A percentile compares a stretch with the other conserved stretches of the same genome.
phyloP scores from a whole-genome alignment of 345 rosid genomes.

The Erodium maritimum region DNA sequence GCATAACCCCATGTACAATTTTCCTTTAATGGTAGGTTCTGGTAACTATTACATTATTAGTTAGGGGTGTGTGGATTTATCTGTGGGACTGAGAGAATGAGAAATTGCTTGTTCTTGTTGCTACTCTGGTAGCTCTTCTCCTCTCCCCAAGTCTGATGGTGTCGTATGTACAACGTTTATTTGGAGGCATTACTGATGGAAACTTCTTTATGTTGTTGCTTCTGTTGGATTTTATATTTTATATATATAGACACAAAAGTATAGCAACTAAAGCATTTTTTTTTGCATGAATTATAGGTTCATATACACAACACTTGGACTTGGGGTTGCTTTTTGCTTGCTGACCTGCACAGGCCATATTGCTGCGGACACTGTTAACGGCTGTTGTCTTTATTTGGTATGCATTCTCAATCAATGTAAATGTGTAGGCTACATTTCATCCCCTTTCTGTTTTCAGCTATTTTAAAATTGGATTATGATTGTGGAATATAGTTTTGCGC shows the following conservation, averaged over 20 bases:
- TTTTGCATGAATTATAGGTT: slow-evolving; percentile 45
- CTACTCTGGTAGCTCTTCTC: neutral
- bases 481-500: neutral
- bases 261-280: neutral
- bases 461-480: neutral
- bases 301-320: slow-evolving; percentile 60
- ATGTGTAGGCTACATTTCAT: neutral
- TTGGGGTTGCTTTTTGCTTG: slow-evolving; percentile 51
- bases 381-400: slow-evolving; percentile 85
- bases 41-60: neutral
- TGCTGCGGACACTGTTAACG: slow-evolving; percentile 75
- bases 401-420: slow-evolving; percentile 13
- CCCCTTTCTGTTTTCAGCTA: neutral
- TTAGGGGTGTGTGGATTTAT: neutral
- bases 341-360: slow-evolving; percentile 74
- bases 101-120: neutral
- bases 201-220: neutral
- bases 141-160: neutral
- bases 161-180: neutral
- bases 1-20: neutral
- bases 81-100: neutral
- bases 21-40: neutral
- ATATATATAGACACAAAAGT: too few relatives aligned
- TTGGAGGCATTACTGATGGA: neutral
- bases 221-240: neutral